These are phyloP conservation scores for Knoxdaviesia proteae DNA, from an alignment of 2,329 filamentous ascomycete genomes.

Conservation along the genomic window DNA sequence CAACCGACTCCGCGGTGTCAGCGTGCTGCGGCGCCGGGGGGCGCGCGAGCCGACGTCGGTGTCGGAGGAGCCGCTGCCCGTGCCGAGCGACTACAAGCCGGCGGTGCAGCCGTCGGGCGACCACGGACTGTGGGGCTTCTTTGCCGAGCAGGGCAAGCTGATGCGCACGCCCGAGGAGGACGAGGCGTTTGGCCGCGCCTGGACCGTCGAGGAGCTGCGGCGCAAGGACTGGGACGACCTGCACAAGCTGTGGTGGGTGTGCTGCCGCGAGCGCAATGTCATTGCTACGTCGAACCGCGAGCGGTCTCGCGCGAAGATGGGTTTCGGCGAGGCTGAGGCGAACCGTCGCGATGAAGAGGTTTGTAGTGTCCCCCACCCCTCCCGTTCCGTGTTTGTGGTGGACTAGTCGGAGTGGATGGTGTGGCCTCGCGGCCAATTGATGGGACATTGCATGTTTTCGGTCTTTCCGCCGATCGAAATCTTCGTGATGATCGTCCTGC, in stretches of 20 bases:
- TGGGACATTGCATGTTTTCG: too few species aligned
- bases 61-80: conserved; percentile 49
- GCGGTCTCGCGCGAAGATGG: conserved; percentile 42
- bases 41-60: conserved; percentile 55
- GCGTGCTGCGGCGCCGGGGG: conserved; percentile 58
- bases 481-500: too few species aligned
- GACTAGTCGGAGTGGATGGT: neutral
- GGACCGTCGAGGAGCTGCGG: conserved; percentile 70
- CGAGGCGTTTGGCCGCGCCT: conserved; percentile 53
- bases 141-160: conserved; percentile 47
- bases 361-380: conserved; percentile 14
- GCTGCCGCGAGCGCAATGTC: conserved; percentile 74
- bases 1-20: conserved; percentile 65
- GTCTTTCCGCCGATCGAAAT: too few species aligned
- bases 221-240: conserved; percentile 86
- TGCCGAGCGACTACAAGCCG: conserved; percentile 44
- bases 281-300: conserved; percentile 60
- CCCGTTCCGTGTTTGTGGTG: neutral
- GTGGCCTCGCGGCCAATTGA: neutral
- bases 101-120: conserved; percentile 40
- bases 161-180: conserved; percentile 54
- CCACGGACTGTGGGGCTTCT: conserved; percentile 89
- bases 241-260: conserved; percentile 86
- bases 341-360: conserved; percentile 44
- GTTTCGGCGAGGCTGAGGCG: conserved; percentile 54